These are phyloP conservation scores for Cladophialophora exuberans DNA, from an alignment of 2,329 filamentous ascomycete genomes.

Conservation along the genomic window DNA sequence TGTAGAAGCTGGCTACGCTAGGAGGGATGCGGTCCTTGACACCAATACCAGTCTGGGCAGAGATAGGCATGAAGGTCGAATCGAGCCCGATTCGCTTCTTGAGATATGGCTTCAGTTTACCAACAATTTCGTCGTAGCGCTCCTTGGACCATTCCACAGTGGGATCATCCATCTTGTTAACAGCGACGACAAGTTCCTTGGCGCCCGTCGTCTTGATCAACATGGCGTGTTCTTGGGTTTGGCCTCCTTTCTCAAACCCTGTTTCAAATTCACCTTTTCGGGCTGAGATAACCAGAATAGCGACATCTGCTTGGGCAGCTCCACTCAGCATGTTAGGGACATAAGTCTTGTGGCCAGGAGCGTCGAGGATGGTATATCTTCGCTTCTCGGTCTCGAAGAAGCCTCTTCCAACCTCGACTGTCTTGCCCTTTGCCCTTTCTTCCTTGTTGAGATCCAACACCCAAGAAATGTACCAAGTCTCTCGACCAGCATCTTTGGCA, in stretches of 20 bases:
- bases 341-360: constrained; percentile 96
- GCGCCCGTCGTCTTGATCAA: constrained; percentile 98
- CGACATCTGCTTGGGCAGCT: constrained; percentile 89
- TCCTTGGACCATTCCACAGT: constrained; percentile 96
- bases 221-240: constrained; percentile 97
- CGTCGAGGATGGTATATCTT: constrained; percentile 94
- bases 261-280: constrained; percentile 99
- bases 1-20: constrained; percentile 78
- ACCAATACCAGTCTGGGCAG: constrained; percentile 80
- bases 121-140: constrained; percentile 89
- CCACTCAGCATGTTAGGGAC: constrained; percentile 98
- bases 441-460: constrained; percentile 96
- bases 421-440: constrained; percentile 95
- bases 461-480: constrained; percentile 99
- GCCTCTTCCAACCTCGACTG: constrained; percentile 92
- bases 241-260: constrained; percentile 90
- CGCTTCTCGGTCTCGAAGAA: constrained; percentile 98
- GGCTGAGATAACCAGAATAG: constrained; percentile 92
- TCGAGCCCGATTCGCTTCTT: constrained; percentile 72
- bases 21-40: constrained; percentile 87
- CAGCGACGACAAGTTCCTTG: constrained; percentile 89
- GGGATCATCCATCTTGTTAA: constrained; percentile 99
- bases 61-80: constrained; percentile 93
- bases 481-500: constrained; percentile 91
- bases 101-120: constrained; percentile 83